Conservation (phyloP, 441 rosid species). For the Gossypium schwendimanii region DNA sequence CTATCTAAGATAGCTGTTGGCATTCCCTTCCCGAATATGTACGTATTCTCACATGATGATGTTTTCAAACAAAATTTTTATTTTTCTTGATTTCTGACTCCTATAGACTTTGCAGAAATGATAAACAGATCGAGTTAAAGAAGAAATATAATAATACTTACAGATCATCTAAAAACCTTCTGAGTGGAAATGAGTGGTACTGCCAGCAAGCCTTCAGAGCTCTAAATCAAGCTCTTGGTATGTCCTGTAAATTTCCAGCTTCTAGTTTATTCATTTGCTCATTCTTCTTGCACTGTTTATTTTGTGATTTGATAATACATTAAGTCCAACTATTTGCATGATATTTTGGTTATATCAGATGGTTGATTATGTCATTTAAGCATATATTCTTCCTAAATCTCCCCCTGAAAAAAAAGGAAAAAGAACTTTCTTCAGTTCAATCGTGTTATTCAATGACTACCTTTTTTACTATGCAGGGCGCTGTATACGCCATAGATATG, state of each 20-base stretch:
- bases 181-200: slow-evolving; percentile 95
- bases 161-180: slow-evolving; percentile 74
- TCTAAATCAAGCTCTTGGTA: slow-evolving; percentile 96
- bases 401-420: background rate
- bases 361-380: background rate
- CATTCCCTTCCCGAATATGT: slow-evolving; percentile 97
- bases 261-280: slow-evolving; percentile 8
- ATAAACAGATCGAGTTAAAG: slow-evolving; percentile 76
- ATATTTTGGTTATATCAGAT: background rate
- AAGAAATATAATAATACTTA: slow-evolving; percentile 74
- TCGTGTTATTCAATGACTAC: background rate
- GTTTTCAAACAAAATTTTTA: background rate
- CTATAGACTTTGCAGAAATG: slow-evolving; percentile 47
- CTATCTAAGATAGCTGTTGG: slow-evolving; percentile 79
- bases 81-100: slow-evolving; percentile 20
- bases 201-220: slow-evolving; percentile 97
- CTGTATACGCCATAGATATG: slow-evolving; percentile 81
- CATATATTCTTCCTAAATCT: background rate
- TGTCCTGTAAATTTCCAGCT: slow-evolving; percentile 13
- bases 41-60: slow-evolving; percentile 26
- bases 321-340: background rate
- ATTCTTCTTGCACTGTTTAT: slow-evolving; percentile 3
- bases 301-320: slow-evolving; percentile 3
- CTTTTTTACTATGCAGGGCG: slow-evolving; percentile 57
- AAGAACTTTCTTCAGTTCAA: background rate